Base-by-base conservation (phyloP, 805 yeast species). In the Candida endomychidarum region DNA sequence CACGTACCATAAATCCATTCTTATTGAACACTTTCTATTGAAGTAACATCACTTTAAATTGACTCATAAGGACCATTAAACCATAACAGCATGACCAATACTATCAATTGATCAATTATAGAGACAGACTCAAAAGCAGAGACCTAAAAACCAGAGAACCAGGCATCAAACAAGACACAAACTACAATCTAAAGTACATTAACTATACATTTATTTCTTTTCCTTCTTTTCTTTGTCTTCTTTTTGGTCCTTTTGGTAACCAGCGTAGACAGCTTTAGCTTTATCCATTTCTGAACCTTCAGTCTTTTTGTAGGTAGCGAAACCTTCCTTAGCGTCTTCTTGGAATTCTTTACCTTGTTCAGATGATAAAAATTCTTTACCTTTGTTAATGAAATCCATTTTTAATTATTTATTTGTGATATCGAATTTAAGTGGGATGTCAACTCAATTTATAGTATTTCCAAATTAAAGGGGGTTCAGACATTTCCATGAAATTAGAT, bases 291-390 rank as follows among this genome's bases (percentile, higher is more conserved):
- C 49, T 18, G 59, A 32, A 45, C 60, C 59, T 14, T 56, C 65
- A 23, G 60, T 51, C 41, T 49, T 51, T 55, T 48, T 47, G 61
- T 54, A 66, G 35, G 59, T 56, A 22, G 47, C 43, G 61, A 57
- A 65, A 26, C 64, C 71, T 17, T 54, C 59, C 51, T 67, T 52
- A 34, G 68, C 70, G 25, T 63, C 70, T 39, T 58, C 58, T 21
- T 48, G 38, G 40, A 54, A 51, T 10, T 53, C 52, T 38, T 47
- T 47, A 33, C 59, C 64, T 40, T 53, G 52, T 31, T 57, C 51
- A 34, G 58, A 57, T 14, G 47, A 51, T 36, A 50, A 50, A 21
- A 57, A 56, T 35, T 51, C 54, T 42, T 61, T 52, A 39, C 65
- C 67, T 43, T 65, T 56, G 48, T 61, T 60, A 29, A 62, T 27